A percentile compares a stretch with the other conserved stretches of the same genome.
phyloP scores from a whole-genome alignment of 1,284 basidiomycete species.

The Ganoderma leucocontextum region DNA sequence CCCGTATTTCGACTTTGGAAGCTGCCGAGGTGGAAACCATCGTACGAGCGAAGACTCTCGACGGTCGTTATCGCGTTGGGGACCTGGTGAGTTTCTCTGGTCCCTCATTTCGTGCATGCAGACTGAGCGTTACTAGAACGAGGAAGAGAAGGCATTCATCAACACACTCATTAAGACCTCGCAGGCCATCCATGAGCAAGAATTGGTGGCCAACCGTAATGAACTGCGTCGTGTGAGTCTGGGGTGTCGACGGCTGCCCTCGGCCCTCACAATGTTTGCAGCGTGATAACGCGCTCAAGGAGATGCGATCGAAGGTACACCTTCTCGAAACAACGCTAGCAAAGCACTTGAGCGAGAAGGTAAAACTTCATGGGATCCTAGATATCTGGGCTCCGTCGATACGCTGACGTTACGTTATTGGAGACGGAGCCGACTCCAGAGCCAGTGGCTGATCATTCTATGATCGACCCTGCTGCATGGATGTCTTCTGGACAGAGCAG shows the following conservation, averaged over 20 bases:
- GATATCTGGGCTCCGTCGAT: neutral
- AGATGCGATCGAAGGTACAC: constrained; percentile 43
- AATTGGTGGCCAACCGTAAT: constrained; percentile 47
- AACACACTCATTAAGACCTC: constrained; percentile 43
- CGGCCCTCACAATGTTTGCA: constrained; percentile 23
- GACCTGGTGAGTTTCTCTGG: constrained; percentile 42
- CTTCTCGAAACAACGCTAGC: constrained; percentile 42
- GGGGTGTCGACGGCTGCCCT: constrained; percentile 13
- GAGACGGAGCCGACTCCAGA: constrained; percentile 28
- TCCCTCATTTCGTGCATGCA: neutral
- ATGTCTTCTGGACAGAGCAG: constrained; percentile 42
- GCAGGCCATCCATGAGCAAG: constrained; percentile 46
- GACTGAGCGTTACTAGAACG: constrained; percentile 34
- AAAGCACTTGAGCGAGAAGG: constrained; percentile 39
- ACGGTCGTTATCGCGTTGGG: constrained; percentile 44
- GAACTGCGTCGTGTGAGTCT: constrained; percentile 46
- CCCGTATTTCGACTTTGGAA: constrained; percentile 38
- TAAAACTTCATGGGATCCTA: neutral
- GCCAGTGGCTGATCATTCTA: constrained; percentile 33
- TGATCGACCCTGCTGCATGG: constrained; percentile 45
- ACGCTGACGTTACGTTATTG: neutral
- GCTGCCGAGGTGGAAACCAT: constrained; percentile 36
- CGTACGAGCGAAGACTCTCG: constrained; percentile 42
- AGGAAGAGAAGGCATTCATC: constrained; percentile 48
- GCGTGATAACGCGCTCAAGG: constrained; percentile 47